These are phyloP conservation scores for Scheffersomyces amazonensis DNA, from an alignment of 805 yeast species.

Conservation along the genomic window DNA sequence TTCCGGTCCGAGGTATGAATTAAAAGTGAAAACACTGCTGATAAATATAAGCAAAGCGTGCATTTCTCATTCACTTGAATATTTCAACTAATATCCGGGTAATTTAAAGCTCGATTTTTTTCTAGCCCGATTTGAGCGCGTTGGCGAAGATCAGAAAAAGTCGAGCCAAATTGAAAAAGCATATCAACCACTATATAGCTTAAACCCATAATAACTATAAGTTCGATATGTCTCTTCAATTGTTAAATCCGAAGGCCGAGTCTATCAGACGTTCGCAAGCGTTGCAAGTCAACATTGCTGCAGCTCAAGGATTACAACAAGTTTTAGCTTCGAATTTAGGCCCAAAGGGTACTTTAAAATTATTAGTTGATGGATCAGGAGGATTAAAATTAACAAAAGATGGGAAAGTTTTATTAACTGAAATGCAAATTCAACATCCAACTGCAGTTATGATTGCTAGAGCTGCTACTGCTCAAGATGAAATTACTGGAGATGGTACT, in stretches of 20 bases:
- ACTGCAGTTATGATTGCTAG: slow-evolving; percentile 65
- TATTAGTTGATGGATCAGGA: slow-evolving; percentile 97
- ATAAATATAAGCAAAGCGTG: no score
- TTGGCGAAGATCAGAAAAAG: not conserved
- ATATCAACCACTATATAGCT: no score
- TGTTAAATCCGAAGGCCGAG: slow-evolving; percentile 96
- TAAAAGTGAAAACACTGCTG: no score
- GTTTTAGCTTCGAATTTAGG: slow-evolving; percentile 91
- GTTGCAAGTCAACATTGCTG: slow-evolving; percentile 87
- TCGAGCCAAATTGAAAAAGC: no score
- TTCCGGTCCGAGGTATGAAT: no score
- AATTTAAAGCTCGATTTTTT: not conserved
- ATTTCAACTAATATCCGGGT: no score
- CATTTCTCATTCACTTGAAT: no score
- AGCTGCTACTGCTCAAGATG: slow-evolving; percentile 98
- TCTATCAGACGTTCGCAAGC: slow-evolving; percentile 95
- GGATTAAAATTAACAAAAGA: slow-evolving; percentile 93
- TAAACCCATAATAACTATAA: no score
- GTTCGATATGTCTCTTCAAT: slow-evolving; percentile 71
- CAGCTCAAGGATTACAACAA: slow-evolving; percentile 95
- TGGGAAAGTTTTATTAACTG: slow-evolving; percentile 88
- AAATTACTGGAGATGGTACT: slow-evolving; percentile 99
- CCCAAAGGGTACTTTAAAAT: slow-evolving; percentile 94
- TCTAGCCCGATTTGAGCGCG: no score
- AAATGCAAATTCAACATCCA: slow-evolving; percentile 84